Evolutionary conservation across 495 filamentous ascomycete genomes (phyloP), one percentile per base, ranked within the genome.

Genomic region (Trichodelitschia bisporula): DNA sequence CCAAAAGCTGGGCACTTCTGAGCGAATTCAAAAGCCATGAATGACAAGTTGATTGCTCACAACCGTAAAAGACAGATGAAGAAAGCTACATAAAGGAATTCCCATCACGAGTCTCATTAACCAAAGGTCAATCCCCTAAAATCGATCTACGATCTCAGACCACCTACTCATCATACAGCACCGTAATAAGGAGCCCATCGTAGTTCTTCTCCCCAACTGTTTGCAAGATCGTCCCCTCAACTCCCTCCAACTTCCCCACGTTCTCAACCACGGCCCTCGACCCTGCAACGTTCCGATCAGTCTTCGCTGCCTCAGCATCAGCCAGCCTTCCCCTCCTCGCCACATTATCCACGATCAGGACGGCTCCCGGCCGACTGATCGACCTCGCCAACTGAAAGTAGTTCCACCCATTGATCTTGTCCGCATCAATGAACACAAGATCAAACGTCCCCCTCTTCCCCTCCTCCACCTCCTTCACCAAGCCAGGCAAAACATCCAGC

Each of bases 181-280:
- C 27, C 27, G 51, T 55, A 19, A 55, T 32, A 36, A 58, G 31
- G 36, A 52, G 58, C 1, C 61, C 62, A 50, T 64, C 62, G 35
- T 61, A 58, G 12, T 41, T 47, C 48, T 65, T 66, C 42, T 56
- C 55, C 0, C 55, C 53, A 6, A 62, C 55, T 1, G 53, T 57
- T 43, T 64, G 58, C 33, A 65, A 36, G 2, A 66, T 47, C 19
- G 50, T 49, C 15, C 49, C 53, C 26, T 63, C 54, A 2, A 64
- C 46, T 29, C 56, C 45, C 4, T 39, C 19, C 35, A 61, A 52
- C 37, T 41, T 49, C 10, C 55, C 60, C 18, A 53, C 49, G 30
- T 48, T 48, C 40, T 57, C 59, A 13, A 64, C 51, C 4, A 59
- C 46, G 36, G 32, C 16, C 16, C 27, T 9, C 9, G 8, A 10